These are phyloP conservation scores for Colletotrichum liriopes DNA, from an alignment of 2,329 filamentous ascomycete species.

Conservation along the genomic window DNA sequence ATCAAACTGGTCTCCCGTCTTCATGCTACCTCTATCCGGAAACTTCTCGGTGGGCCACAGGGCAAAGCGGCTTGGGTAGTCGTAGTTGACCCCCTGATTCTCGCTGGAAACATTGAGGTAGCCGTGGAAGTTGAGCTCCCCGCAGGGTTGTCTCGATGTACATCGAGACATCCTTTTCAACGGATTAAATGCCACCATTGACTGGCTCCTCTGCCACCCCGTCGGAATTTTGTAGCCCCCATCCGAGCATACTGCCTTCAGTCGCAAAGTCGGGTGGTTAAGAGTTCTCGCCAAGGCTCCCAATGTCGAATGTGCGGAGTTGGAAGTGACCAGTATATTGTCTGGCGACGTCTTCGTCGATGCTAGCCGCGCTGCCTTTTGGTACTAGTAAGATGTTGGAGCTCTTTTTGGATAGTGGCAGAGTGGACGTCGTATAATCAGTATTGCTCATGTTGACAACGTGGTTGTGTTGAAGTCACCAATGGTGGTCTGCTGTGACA, in stretches of 20 bases:
- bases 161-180: constrained; percentile 80
- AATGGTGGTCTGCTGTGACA: constrained; percentile 61
- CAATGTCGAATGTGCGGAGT: constrained; percentile 66
- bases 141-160: constrained; percentile 78
- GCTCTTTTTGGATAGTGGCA: constrained; percentile 68
- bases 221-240: constrained; percentile 80
- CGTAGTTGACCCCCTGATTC: constrained; percentile 70
- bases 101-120: constrained; percentile 57
- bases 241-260: constrained; percentile 66
- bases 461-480: constrained; percentile 59
- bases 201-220: constrained; percentile 73
- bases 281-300: constrained; percentile 44
- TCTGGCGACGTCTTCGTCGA: constrained; percentile 66
- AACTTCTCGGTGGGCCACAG: constrained; percentile 68
- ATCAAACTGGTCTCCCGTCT: constrained; percentile 66
- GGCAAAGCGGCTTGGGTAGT: constrained; percentile 80
- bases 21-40: constrained; percentile 58
- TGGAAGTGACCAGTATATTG: constrained; percentile 70
- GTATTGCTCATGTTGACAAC: constrained; percentile 68
- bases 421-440: constrained; percentile 75
- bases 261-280: constrained; percentile 58
- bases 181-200: constrained; percentile 66
- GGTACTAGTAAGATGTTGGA: constrained; percentile 73
- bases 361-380: constrained; percentile 72
- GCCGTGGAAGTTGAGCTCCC: constrained; percentile 81